Base-by-base conservation (phyloP, 2,329 filamentous ascomycete genomes). In the Colletotrichum kahawae region DNA sequence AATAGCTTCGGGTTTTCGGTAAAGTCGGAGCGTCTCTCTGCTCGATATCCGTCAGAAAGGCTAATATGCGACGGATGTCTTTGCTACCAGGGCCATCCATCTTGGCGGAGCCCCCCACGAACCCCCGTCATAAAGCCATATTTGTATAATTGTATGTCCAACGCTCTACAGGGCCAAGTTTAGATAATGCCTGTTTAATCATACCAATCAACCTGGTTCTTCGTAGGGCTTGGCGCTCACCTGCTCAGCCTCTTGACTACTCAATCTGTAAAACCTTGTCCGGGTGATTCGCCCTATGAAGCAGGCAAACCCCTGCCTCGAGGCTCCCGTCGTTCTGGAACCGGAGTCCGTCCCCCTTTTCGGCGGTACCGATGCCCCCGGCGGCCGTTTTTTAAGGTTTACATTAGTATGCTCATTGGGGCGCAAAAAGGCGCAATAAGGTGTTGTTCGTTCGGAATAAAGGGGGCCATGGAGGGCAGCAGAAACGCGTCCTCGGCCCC, bases 151-250 rank as follows among this genome's bases (percentile, higher is more conserved):
- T 27, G 33, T n/a, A 43, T 64, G 24, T 34, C 9, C 21, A 36
- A 18, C 67, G 51, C 51, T 12, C 18, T 31, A 7, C 29, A 54
- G 38, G 64, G 33, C 33, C 36, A 33, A 27, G 24, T 43, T 38
- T 38, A 51, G 29, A 62, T 51, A 51, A 65, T 21, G 34, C n/a
- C 59, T 14, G 59, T 70, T 70, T 54, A 70, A 74, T 74, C 60
- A 70, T 66, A 60, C 48, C 59, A 74, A 74, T 74, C 67, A 74
- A 74, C 67, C 33, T 74, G 71, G 60, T 70, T 74, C 71, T 18
- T 59, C 24, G 64, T 54, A 36, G 18, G 29, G 59, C 70, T 74
- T 74, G 71, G 71, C 71, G 51, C 34, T 65, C 16, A 24, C 59
- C 48, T 64, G 54, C 66, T 60, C 34, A 65, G 67, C 67, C 71